Percentiles rank a stretch among this genome's conserved stretches.
phyloP scores from a whole-genome alignment of 768 basidiomycete species.

The Lactarius quietus region DNA sequence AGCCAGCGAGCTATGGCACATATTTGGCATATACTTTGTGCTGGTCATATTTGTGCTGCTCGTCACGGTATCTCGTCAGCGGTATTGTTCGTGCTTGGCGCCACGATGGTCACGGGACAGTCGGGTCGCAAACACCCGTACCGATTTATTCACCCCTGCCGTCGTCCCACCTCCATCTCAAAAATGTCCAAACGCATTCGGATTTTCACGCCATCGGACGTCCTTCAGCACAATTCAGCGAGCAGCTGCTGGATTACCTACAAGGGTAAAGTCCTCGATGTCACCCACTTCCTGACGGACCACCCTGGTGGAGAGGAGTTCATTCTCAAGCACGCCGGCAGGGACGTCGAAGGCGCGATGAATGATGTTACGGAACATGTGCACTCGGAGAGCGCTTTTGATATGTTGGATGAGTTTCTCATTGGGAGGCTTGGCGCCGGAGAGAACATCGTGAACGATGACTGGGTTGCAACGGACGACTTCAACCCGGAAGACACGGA shows the following conservation, averaged over 20 bases:
- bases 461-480: slow-evolving; percentile 87
- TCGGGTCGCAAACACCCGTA: too few species aligned
- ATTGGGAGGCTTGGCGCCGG: slow-evolving; percentile 79
- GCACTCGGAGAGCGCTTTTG: slow-evolving; percentile 88
- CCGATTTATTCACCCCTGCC: neutral
- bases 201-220: slow-evolving; percentile 74
- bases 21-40: too few species aligned
- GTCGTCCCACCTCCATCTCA: slow-evolving; percentile 19
- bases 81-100: too few species aligned
- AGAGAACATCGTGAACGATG: slow-evolving; percentile 74
- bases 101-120: too few species aligned
- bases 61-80: too few species aligned
- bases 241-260: slow-evolving; percentile 80
- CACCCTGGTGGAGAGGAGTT: slow-evolving; percentile 96
- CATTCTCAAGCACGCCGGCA: slow-evolving; percentile 77
- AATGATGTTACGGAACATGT: slow-evolving; percentile 75
- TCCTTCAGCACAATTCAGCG: slow-evolving; percentile 55
- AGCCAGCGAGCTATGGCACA: too few species aligned
- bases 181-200: slow-evolving; percentile 61
- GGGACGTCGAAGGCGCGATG: slow-evolving; percentile 81
- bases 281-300: slow-evolving; percentile 78
- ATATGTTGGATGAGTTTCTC: slow-evolving; percentile 84
- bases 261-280: slow-evolving; percentile 84
- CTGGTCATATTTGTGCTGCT: too few species aligned
- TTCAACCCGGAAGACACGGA: slow-evolving; percentile 93